Conservation (phyloP, 345 rosid species). For the Trapa bicornis region DNA sequence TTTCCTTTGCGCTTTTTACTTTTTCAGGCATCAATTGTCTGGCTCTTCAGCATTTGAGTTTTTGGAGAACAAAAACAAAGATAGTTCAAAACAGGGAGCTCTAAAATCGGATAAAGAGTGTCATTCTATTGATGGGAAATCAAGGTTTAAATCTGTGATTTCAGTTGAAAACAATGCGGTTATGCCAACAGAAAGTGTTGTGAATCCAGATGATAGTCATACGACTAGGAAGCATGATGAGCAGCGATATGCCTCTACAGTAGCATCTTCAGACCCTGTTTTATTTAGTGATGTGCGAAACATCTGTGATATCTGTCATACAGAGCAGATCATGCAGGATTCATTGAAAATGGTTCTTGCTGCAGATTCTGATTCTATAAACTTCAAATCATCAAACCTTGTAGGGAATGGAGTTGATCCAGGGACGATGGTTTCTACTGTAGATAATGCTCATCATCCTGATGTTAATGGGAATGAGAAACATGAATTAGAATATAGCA, state of each 20-base stretch:
- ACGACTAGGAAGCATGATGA: background rate
- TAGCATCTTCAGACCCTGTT: background rate
- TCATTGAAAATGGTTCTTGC: background rate
- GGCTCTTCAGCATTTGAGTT: background rate
- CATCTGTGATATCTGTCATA: background rate
- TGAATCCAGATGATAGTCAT: background rate
- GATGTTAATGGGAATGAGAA: background rate
- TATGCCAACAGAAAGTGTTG: background rate
- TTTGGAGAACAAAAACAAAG: background rate
- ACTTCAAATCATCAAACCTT: background rate
- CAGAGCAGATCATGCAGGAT: background rate
- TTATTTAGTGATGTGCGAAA: background rate
- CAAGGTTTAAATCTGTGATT: background rate
- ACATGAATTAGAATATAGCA: background rate
- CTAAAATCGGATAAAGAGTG: background rate
- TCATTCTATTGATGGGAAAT: background rate
- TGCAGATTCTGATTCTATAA: background rate
- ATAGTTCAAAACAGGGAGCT: background rate
- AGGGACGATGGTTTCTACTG: background rate
- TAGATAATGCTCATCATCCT: background rate
- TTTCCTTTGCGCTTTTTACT: background rate
- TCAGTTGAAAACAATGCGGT: background rate
- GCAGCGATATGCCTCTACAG: background rate
- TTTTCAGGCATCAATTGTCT: background rate
- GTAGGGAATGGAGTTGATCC: background rate